phyloP scores from a whole-genome alignment of 805 yeast species.

The Metschnikowia chrysomelidarum region DNA sequence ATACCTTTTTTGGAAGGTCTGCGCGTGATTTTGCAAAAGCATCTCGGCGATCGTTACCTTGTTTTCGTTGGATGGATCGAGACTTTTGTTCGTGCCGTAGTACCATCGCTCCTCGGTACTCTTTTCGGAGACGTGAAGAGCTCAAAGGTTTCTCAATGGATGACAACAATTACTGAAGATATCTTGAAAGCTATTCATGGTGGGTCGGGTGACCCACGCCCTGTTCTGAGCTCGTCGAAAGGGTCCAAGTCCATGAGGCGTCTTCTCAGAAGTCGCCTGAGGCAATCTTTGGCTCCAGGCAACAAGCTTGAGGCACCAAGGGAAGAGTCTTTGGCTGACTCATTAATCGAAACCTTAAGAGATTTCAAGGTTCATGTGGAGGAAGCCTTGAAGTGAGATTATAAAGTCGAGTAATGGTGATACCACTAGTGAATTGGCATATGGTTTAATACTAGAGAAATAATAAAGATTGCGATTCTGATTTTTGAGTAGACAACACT shows the following conservation, averaged over 20 bases:
- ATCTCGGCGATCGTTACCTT: slow-evolving; percentile 2
- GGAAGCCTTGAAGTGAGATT: slow-evolving; percentile 3
- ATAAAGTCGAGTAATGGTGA: too few relatives aligned
- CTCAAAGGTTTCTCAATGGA: slow-evolving; percentile 1
- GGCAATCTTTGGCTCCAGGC: not conserved
- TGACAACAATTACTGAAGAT: slow-evolving; percentile 2
- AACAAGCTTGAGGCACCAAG: not conserved
- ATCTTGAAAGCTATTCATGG: slow-evolving; percentile 5
- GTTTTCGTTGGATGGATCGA: slow-evolving; percentile 1
- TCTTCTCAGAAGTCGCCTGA: not conserved
- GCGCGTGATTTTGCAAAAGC: slow-evolving; percentile 1
- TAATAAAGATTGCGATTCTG: too few relatives aligned
- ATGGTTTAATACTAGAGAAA: too few relatives aligned
- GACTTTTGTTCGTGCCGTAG: slow-evolving; percentile 1
- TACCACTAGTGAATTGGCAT: too few relatives aligned
- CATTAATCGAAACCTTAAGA: slow-evolving; percentile 6
- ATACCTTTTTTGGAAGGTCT: slow-evolving; percentile 4
- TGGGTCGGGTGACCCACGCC: not conserved
- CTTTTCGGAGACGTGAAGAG: not conserved
- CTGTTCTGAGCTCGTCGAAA: not conserved
- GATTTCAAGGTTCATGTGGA: slow-evolving; percentile 7
- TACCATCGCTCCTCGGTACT: slow-evolving; percentile 5
- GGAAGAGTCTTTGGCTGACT: slow-evolving; percentile 7
- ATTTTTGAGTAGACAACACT: too few relatives aligned
- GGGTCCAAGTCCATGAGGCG: not conserved